Evolutionary conservation across 2,329 filamentous ascomycete species (phyloP).

Genomic region (Seiridium unicorne): DNA sequence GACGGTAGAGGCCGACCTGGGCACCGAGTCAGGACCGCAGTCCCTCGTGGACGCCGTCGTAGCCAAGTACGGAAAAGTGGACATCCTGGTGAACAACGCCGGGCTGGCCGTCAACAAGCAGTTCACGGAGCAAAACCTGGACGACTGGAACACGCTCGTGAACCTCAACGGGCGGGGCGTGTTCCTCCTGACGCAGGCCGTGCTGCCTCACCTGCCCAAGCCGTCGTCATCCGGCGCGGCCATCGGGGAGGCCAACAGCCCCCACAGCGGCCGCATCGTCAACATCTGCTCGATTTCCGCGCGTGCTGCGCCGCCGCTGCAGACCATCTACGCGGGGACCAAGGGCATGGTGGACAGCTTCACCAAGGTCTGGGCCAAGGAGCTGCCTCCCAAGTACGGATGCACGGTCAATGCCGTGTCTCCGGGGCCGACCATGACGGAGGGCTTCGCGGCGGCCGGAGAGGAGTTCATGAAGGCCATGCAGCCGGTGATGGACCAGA

Average conservation of each 20-base stretch:
- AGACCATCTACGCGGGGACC: constrained; percentile 47
- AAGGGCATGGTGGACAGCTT: constrained; percentile 50
- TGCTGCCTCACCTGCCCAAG: constrained; percentile 34
- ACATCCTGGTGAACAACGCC: constrained; percentile 59
- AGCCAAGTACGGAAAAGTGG: constrained; percentile 41
- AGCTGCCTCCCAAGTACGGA: constrained; percentile 41
- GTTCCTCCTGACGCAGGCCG: constrained; percentile 38
- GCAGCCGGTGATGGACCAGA: constrained; percentile 39
- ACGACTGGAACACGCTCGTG: constrained; percentile 36
- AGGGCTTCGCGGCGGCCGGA: constrained; percentile 27
- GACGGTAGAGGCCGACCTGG: constrained; percentile 41
- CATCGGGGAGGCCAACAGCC: neutral
- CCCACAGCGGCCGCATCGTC: constrained; percentile 5
- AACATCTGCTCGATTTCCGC: constrained; percentile 10
- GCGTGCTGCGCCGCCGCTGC: constrained; percentile 25
- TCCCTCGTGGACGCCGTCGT: constrained; percentile 21
- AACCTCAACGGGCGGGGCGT: constrained; percentile 40
- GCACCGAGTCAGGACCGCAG: constrained; percentile 33
- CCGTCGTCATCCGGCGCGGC: too few species aligned
- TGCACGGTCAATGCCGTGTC: constrained; percentile 44
- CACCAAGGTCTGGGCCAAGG: constrained; percentile 41
- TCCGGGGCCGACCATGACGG: constrained; percentile 34
- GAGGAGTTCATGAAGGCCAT: constrained; percentile 38
- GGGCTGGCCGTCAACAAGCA: constrained; percentile 39
- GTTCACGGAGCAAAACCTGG: constrained; percentile 34